Conservation (phyloP, 495 filamentous ascomycete genomes). For the Penicillium daleae region DNA sequence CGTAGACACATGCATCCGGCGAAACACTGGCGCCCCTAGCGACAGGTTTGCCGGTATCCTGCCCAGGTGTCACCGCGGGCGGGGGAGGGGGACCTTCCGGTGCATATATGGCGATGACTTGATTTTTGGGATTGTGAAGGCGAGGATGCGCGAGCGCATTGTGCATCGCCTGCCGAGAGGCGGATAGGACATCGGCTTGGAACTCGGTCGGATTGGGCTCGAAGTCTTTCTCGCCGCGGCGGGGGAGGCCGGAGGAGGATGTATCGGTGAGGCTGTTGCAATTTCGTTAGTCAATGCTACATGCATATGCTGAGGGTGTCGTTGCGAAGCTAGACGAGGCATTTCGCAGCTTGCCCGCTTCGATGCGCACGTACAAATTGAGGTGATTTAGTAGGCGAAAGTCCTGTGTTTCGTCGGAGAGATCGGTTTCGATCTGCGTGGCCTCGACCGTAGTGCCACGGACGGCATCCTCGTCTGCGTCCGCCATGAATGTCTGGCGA, state of each 20-base stretch:
- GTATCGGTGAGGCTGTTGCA: constrained; percentile 37
- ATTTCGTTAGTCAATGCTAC: not conserved
- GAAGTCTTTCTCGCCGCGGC: constrained; percentile 94
- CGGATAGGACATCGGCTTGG: constrained; percentile 74
- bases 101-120: constrained; percentile 57
- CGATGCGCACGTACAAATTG: constrained; percentile 50
- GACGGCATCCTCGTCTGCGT: constrained; percentile 53
- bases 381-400: constrained; percentile 73
- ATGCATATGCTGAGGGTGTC: not conserved
- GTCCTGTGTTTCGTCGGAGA: constrained; percentile 85
- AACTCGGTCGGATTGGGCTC: constrained; percentile 85
- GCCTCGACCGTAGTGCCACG: constrained; percentile 32
- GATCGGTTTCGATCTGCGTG: constrained; percentile 59
- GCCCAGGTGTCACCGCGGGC: constrained; percentile 3
- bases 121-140: constrained; percentile 59
- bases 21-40: constrained; percentile 32
- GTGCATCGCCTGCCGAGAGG: constrained; percentile 88
- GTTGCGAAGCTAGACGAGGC: not conserved
- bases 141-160: constrained; percentile 77
- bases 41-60: constrained; percentile 16
- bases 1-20: constrained; percentile 46
- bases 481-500: constrained; percentile 44
- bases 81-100: constrained; percentile 43
- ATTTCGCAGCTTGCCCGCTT: not conserved
- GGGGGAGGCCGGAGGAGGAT: constrained; percentile 58